Evolutionary conservation across 2,329 filamentous ascomycete genomes (phyloP), one percentile per base, ranked within the genome.

Genomic region (Drechslerella dactyloides): DNA sequence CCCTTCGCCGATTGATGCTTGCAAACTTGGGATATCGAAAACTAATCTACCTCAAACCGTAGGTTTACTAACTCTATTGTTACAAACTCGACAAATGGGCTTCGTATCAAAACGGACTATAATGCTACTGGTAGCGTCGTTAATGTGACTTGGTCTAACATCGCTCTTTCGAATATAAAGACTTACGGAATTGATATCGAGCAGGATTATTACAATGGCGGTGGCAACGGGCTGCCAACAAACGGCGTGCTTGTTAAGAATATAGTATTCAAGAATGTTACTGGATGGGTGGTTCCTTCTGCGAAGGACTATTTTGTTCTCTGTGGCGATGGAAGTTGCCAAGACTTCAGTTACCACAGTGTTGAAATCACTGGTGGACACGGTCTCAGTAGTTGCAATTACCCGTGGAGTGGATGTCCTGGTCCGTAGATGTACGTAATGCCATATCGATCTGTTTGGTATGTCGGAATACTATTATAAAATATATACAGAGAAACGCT

Each of bases 171-270:
- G 37, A 79, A 80, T 57, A 83, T 83, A 72, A 76, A 78, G 33
- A 80, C 80, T 70, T 84, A 84, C 75, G 83, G 83, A n/a, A 82
- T 85, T 63, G 82, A 83, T 68, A 79, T 84, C 46, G 79, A 84
- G 77, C 82, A 84, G 77, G 83, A 84, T 75, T 85, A 84, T 74
- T 75, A 82, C 60, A 84, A 84, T 74, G 83, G 80, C 11, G 80
- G 80, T 2, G 76, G 80, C 3, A 81, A 78, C 5, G 80, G 80
- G 0, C 70, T 73, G 8, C 78, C 80, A 4, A 78, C 78, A 1
- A 81, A 80, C 55, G 80, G 80, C 1, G 80, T 82, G 1, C 74
- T 74, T 1, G 81, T 82, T 51, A 69, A 73, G 27, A 78, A 78
- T 59, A 52, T 82, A 1, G 66, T 75, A 6, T 79, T 81, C 54